Conservation (phyloP, 768 basidiomycete species). For the Amanita pallidorosea region DNA sequence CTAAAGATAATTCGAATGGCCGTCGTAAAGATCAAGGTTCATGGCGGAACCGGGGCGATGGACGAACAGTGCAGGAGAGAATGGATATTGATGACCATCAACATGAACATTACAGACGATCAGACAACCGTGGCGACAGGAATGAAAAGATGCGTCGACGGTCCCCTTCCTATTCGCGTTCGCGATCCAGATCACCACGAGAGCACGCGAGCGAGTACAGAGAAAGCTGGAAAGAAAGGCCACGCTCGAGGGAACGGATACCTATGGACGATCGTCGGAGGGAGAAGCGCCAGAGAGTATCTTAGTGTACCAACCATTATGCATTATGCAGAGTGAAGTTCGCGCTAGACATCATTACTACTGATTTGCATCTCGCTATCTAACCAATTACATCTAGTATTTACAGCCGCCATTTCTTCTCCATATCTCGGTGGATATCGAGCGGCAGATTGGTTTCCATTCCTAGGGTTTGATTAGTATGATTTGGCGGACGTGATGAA, state of each 20-base stretch:
- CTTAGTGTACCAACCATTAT: no score
- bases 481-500: constrained; percentile 3
- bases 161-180: constrained; percentile 17
- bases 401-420: constrained; percentile 44
- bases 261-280: constrained; percentile 6
- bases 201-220: constrained; percentile 12
- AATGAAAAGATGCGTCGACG: constrained; percentile 16
- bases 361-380: no score
- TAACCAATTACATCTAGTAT: not conserved
- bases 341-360: no score
- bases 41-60: not conserved
- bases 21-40: not conserved
- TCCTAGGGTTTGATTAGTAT: constrained; percentile 24
- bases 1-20: not conserved
- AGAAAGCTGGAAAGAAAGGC: not conserved
- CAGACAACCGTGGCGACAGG: constrained; percentile 15
- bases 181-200: constrained; percentile 21
- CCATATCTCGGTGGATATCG: constrained; percentile 59
- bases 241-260: constrained; percentile 6
- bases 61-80: not conserved
- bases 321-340: no score
- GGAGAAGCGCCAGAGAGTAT: constrained; percentile 4
- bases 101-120: not conserved
- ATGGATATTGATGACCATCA: not conserved
- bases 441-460: constrained; percentile 37